Evolutionary conservation across 2,329 filamentous ascomycete genomes (phyloP), one percentile per base, ranked within the genome.

Genomic region (Conoideocrella luteorostrata): DNA sequence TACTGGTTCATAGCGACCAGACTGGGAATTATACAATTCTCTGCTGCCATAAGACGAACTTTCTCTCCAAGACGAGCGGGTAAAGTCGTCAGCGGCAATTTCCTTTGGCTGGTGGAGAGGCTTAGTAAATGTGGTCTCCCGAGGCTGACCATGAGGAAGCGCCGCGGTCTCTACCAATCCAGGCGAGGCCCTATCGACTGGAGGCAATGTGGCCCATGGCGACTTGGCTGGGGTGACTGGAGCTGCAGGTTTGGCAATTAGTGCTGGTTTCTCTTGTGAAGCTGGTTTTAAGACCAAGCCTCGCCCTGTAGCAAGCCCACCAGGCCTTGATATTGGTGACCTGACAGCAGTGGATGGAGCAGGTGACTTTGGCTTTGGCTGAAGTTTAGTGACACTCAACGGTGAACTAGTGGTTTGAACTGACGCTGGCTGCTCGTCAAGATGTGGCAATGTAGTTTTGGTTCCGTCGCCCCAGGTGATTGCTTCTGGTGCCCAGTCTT

Each of bases 11-110:
- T 95, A 95, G 40, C 88, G 84, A 15, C 91, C 91, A 43, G 88
- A 95, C 44, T 94, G 86, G n/a, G 91, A 95, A 61, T 97, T 96
- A 68, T 82, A 97, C 0, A 97, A 71, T 62, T 97, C 90, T 45
- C 86, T 75, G 49, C 79, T 82, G 10, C 75, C 72, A 44, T 77
- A 72, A 1, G 70, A 59, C 28, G 74, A 72, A 5, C 82, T 77
- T 49, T 95, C 88, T 56, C 86, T 78, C 83, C 87, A 95, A 26
- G 82, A 78, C 41, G 84, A 80, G 49, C 93, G 78, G 60, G 84
- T 94, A 58, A 96, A 97, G 52, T 95, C 91, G 62, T 97, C 93
- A 0, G 90, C 86, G 5, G 89, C 88, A 50, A 96, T 95, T 60
- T 97, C 90, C 57, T 88, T 88, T 0, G 58, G 71, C 15, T 71